These are phyloP conservation scores for Tricholoma sp. DNA, from an alignment of 768 basidiomycete species.

Conservation along the genomic window DNA sequence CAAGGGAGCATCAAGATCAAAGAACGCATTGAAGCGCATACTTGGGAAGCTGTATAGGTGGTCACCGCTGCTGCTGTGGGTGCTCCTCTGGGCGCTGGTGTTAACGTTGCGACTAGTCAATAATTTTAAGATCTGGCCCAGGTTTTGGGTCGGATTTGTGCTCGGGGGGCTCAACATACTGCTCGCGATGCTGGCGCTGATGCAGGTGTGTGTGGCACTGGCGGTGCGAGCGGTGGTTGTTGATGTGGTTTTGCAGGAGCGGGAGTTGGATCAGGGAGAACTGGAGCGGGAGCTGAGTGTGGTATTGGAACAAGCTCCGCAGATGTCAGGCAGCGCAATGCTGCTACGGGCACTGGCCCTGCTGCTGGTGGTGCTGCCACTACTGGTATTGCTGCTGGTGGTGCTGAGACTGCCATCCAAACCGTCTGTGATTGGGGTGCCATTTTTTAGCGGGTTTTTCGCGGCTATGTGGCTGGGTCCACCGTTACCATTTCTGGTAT, in stretches of 20 bases:
- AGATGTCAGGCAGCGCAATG: neutral
- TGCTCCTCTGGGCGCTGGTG: neutral
- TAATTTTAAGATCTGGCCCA: neutral
- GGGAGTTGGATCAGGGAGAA: neutral
- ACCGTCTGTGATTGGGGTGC: too few relatives aligned
- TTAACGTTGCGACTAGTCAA: neutral
- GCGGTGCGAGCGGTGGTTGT: neutral
- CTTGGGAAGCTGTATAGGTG: neutral
- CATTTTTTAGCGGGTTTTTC: too few relatives aligned
- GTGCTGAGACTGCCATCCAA: too few relatives aligned
- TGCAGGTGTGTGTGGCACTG: neutral
- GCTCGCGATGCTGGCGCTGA: neutral
- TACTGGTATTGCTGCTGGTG: too few relatives aligned
- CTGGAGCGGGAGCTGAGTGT: neutral
- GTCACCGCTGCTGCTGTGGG: neutral
- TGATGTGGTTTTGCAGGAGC: neutral
- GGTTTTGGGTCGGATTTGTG: neutral
- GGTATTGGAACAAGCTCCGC: neutral
- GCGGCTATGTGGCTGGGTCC: too few relatives aligned
- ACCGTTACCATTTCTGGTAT: too few relatives aligned
- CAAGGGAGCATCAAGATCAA: neutral
- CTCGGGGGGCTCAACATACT: neutral
- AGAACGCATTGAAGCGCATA: neutral
- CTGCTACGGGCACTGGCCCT: too few relatives aligned
- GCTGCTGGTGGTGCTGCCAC: too few relatives aligned